Evolutionary conservation across 768 basidiomycete species (phyloP), one percentile per base, ranked within the genome.

Genomic region (Podaxis sp.): DNA sequence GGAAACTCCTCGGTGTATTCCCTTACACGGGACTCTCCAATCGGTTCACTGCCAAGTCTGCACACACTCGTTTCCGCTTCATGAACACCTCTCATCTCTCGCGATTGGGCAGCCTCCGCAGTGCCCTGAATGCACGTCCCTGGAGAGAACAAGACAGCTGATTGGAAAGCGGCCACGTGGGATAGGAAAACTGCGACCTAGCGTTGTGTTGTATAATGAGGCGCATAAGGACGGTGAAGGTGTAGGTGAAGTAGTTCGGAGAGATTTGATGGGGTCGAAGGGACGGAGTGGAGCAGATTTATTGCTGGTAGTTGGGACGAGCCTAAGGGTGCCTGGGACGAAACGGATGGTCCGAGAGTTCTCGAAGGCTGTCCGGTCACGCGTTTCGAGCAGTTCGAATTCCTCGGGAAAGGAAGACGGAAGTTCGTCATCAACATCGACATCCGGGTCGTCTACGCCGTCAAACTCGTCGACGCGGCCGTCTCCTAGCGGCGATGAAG

Each of bases 131-230:
- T 97, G 95, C 74, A 81, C 80, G 6, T 78, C 84, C 22, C 78
- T 87, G 72, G 87, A 93, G 68, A 77, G 80, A 61, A 86, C 87
- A 15, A 85, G 95, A 40, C 83, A 87, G 63, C 77, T 92, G 33
- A 75, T 89, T 8, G 91, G 90, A 13, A 93, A 95, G 72, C 87
- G 95, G 15, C 83, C 87, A 3, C 79, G 94, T 52, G 89, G 90
- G 2, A 82, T 95, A 28, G 95, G 95, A 0, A 83, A 83, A 66
- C 79, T 97, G 51, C 84, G 94, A 39, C 92, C 95, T 0, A 91
- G 90, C 59, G 93, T 97, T 2, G 93, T 97, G 0, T 75, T 97
- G 24, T 97, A 97, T 72, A 95, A 95, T 66, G 95, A 96, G 73
- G 79, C 81, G 52, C 95, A 96, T 75, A 88, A 85, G 73, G 87